phyloP scores from a whole-genome alignment of 2,329 filamentous ascomycete genomes.

The Sclerotinia glacialis region DNA sequence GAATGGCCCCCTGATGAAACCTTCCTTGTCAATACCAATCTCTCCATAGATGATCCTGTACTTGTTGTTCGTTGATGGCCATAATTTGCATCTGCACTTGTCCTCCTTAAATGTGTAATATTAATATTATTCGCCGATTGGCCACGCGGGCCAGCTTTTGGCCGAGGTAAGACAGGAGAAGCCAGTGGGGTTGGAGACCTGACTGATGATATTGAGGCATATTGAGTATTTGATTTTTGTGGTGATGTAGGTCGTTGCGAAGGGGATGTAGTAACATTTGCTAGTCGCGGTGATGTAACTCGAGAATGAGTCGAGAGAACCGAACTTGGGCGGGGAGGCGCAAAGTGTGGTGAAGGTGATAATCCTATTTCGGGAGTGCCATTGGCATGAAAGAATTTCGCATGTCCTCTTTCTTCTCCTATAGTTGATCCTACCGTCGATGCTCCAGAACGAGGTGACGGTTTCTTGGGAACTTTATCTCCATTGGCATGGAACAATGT shows the following conservation, averaged over 20 bases:
- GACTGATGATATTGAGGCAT: constrained; percentile 31
- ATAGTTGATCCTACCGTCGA: constrained; percentile 37
- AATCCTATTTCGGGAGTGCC: constrained; percentile 53
- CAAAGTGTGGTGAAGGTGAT: constrained; percentile 39
- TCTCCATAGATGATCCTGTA: constrained; percentile 30
- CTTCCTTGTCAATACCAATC: constrained; percentile 28
- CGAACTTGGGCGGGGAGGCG: constrained; percentile 47
- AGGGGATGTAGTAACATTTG: constrained; percentile 27
- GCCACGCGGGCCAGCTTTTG: constrained; percentile 27
- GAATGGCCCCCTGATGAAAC: constrained; percentile 28
- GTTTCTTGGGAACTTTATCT: constrained; percentile 42
- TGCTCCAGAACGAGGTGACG: constrained; percentile 26
- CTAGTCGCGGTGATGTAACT: constrained; percentile 44
- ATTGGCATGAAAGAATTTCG: constrained; percentile 76
- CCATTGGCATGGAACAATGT: constrained; percentile 54
- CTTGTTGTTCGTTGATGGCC: constrained; percentile 36
- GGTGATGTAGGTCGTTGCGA: constrained; percentile 45
- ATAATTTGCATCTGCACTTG: constrained; percentile 30
- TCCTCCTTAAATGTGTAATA: constrained; percentile 26
- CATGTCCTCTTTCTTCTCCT: constrained; percentile 40
- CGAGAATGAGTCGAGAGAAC: constrained; percentile 48
- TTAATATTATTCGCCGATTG: constrained; percentile 33
- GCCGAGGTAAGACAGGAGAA: constrained; percentile 31
- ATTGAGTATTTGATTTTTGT: constrained; percentile 43
- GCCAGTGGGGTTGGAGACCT: constrained; percentile 30